These are phyloP conservation scores for Mycocalia duriaeana DNA, from an alignment of 1,284 basidiomycete species.

Conservation along the genomic window DNA sequence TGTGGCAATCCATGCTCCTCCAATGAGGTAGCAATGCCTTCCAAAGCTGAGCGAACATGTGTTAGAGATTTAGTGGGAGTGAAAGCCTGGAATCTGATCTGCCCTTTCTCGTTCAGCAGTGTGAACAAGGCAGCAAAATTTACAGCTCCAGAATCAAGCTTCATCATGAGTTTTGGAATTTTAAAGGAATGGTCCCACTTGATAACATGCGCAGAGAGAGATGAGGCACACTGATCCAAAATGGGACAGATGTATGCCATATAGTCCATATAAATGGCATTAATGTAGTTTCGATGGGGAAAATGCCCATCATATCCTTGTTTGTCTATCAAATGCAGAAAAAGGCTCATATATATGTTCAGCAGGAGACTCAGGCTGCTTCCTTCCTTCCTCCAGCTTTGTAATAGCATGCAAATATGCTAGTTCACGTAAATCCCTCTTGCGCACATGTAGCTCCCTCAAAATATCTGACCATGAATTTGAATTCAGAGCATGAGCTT, in stretches of 20 bases:
- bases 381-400: not conserved
- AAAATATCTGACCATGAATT: not conserved
- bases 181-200: constrained; percentile 10
- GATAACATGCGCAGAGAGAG: constrained; percentile 1
- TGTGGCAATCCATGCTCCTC: constrained; percentile 2
- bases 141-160: constrained; percentile 8
- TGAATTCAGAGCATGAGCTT: not conserved
- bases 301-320: not conserved
- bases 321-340: not conserved
- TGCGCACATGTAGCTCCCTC: not conserved
- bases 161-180: constrained; percentile 8
- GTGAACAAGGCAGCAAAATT: not conserved
- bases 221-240: not conserved
- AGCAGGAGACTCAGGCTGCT: not conserved
- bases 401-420: not conserved
- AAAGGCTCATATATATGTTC: not conserved
- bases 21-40: not conserved
- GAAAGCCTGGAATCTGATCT: not conserved
- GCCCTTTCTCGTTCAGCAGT: not conserved
- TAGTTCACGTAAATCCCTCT: not conserved
- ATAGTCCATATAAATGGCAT: not conserved
- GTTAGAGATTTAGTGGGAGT: not conserved
- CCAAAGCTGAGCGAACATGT: not conserved
- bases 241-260: not conserved
- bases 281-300: not conserved